phyloP scores from a whole-genome alignment of 2,329 filamentous ascomycete genomes.

The Chaetomiaceae sp. region DNA sequence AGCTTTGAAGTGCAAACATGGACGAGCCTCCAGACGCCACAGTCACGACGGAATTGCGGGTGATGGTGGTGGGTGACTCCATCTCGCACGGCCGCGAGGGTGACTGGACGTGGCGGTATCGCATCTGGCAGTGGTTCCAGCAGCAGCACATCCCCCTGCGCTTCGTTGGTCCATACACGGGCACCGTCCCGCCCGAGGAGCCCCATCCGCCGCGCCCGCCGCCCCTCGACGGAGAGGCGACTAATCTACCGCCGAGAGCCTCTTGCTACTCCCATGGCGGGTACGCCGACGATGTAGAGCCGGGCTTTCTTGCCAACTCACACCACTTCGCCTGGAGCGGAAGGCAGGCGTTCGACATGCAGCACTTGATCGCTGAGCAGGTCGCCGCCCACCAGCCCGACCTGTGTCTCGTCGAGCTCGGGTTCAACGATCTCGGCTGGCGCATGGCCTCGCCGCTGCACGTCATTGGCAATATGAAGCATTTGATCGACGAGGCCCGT shows the following conservation, averaged over 20 bases:
- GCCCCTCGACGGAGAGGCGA: conserved; percentile 11
- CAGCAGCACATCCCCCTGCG: conserved; percentile 20
- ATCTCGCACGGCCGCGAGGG: conserved; percentile 35
- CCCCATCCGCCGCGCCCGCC: conserved; percentile 18
- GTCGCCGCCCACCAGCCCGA: conserved; percentile 29
- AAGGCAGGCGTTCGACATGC: conserved; percentile 28
- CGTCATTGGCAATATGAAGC: conserved; percentile 22
- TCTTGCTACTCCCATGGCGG: conserved; percentile 23
- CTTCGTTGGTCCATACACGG: conserved; percentile 34
- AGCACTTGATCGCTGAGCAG: conserved; percentile 25
- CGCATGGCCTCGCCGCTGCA: conserved; percentile 18
- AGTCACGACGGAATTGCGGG: conserved; percentile 7
- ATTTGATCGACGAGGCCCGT: conserved; percentile 29
- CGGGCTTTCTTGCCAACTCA: conserved; percentile 24
- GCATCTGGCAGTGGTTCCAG: conserved; percentile 36
- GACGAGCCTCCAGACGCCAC: too few species aligned
- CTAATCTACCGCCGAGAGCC: conserved; percentile 10
- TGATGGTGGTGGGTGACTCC: conserved; percentile 35
- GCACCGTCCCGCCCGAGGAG: conserved; percentile 25
- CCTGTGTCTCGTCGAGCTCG: conserved; percentile 30
- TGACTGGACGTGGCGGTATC: conserved; percentile 39
- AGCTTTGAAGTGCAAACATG: too few species aligned
- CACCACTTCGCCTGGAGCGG: conserved; percentile 33
- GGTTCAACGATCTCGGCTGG: conserved; percentile 33
- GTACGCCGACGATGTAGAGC: conserved; percentile 27